phyloP scores from a whole-genome alignment of 1,139 yeast genomes.

The Kurtzmaniella quercitrusa region DNA sequence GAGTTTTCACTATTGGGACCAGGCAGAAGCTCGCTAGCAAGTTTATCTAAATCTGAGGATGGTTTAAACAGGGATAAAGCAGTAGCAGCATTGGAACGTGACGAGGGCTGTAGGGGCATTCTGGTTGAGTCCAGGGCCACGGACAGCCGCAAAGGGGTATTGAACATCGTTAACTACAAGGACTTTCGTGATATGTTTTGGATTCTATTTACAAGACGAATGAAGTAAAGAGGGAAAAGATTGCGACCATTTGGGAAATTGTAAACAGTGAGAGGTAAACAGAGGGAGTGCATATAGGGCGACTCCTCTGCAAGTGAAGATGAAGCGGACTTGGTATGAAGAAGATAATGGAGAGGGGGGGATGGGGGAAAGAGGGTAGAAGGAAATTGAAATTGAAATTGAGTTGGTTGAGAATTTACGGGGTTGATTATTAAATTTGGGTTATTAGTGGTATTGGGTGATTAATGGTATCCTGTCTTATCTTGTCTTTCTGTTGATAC shows the following conservation, averaged over 20 bases:
- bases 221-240: background rate
- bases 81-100: constrained; percentile 19
- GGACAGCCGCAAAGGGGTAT: background rate
- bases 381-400: too few relatives aligned
- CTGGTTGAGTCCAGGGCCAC: constrained; percentile 12
- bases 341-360: background rate
- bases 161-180: background rate
- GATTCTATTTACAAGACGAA: background rate
- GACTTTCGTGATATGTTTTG: background rate
- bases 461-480: too few relatives aligned
- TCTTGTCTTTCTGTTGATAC: too few relatives aligned
- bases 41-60: constrained; percentile 30
- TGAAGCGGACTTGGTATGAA: too few relatives aligned
- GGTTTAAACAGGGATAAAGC: background rate
- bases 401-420: too few relatives aligned
- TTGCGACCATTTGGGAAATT: background rate
- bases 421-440: too few relatives aligned
- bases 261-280: background rate
- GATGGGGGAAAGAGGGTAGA: too few relatives aligned
- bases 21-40: constrained; percentile 36
- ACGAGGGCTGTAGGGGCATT: constrained; percentile 31
- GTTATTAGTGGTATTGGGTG: too few relatives aligned
- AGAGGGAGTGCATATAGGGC: background rate
- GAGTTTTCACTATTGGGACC: constrained; percentile 20
- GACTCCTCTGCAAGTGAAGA: background rate